A percentile compares a stretch with the other conserved stretches of the same genome.
Evolutionary conservation across 1,139 yeast genomes (phyloP).

Genomic region (Blastobotrys raffinosifermentans): DNA sequence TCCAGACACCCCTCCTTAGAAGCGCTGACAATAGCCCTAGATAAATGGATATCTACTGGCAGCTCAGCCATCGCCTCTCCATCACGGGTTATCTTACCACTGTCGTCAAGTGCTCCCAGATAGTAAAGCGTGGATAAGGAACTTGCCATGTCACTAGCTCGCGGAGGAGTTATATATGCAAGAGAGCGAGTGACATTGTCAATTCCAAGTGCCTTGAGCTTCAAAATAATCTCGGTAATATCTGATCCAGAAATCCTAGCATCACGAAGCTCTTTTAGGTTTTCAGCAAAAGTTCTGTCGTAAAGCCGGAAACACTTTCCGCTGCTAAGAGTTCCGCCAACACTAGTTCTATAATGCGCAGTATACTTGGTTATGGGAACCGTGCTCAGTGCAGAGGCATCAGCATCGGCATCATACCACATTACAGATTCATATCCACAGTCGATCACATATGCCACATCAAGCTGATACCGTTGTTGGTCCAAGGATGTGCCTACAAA

Average conservation of each 20-base stretch:
- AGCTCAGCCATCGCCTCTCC: constrained; percentile 78
- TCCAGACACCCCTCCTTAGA: constrained; percentile 49
- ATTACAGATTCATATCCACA: constrained; percentile 53
- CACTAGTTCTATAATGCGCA: constrained; percentile 15
- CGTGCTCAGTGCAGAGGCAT: constrained; percentile 3
- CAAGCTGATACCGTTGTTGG: constrained; percentile 24
- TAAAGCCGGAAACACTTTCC: constrained; percentile 87
- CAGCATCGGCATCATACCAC: constrained; percentile 20
- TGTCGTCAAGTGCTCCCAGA: constrained; percentile 70
- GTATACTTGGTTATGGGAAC: constrained; percentile 18
- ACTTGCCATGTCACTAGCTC: constrained; percentile 56
- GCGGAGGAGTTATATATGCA: constrained; percentile 84
- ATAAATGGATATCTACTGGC: constrained; percentile 48
- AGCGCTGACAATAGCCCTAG: constrained; percentile 17
- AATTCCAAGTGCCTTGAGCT: constrained; percentile 74
- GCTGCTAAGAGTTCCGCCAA: constrained; percentile 67
- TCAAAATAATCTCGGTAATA: constrained; percentile 71
- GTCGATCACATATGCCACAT: constrained; percentile 75
- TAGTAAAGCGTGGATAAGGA: constrained; percentile 49
- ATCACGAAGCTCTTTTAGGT: constrained; percentile 69
- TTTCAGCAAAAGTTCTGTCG: constrained; percentile 77
- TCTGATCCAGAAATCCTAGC: constrained; percentile 72
- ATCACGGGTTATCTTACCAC: constrained; percentile 67
- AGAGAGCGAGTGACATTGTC: constrained; percentile 76
- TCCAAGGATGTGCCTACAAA: background rate